phyloP scores from a whole-genome alignment of 176 grass and related monocot species.

The sorghum (Sorghum bicolor) region DNA sequence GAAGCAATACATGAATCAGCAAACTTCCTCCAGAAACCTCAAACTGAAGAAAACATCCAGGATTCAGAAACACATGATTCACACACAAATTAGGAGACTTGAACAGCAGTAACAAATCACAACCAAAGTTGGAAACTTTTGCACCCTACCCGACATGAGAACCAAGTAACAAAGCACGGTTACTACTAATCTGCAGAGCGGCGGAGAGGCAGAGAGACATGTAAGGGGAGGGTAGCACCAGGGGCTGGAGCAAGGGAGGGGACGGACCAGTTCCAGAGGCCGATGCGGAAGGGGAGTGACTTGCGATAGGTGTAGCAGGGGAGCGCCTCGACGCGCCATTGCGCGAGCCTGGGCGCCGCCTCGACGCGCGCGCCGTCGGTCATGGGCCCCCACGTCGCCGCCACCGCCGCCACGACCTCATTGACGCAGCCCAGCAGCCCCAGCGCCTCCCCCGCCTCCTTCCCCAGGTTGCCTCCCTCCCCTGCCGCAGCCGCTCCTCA shows the following conservation, averaged over 20 bases:
- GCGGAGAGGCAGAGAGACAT: neutral
- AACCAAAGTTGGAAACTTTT: neutral
- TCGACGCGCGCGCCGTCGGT: slow-evolving; percentile 67
- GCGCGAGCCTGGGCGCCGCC: slow-evolving; percentile 77
- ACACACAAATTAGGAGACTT: neutral
- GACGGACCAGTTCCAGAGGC: slow-evolving; percentile 91
- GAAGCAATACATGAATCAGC: neutral
- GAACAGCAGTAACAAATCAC: neutral
- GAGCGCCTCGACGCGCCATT: slow-evolving; percentile 85
- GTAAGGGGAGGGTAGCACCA: neutral
- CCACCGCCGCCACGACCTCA: slow-evolving; percentile 87
- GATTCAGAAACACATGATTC: neutral
- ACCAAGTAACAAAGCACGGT: neutral
- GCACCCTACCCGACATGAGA: neutral
- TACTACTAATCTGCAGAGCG: neutral
- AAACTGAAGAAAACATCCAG: neutral
- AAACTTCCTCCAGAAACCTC: neutral
- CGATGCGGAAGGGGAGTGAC: slow-evolving; percentile 87
- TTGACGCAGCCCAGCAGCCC: slow-evolving; percentile 93
- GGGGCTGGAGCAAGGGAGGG: neutral
- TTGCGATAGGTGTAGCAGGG: slow-evolving; percentile 82
- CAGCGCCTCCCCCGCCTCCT: slow-evolving; percentile 65
- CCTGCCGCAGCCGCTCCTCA: slow-evolving; percentile 35
- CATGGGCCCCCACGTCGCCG: slow-evolving; percentile 52
- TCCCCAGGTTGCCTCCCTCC: slow-evolving; percentile 67